Evolutionary conservation across 371 early-diverging fungal genomes (phyloP).

Genomic region (Paraphysoderma sedebokerense): DNA sequence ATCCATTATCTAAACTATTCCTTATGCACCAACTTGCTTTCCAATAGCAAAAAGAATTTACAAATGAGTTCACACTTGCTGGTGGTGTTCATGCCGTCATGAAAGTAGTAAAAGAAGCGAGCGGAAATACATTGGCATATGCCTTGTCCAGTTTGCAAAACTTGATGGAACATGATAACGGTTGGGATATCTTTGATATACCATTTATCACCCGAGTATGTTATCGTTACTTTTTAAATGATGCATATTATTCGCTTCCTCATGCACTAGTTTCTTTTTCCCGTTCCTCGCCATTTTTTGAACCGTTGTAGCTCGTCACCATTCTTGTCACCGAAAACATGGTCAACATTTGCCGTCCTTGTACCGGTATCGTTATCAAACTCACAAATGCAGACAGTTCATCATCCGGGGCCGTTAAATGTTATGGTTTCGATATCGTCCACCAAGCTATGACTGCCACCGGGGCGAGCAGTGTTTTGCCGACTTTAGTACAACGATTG

Average conservation of each 20-base stretch:
- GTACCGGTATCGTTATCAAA: constrained; percentile 45
- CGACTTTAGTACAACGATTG: constrained; percentile 37
- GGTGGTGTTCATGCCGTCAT: constrained; percentile 44
- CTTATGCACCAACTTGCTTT: constrained; percentile 3
- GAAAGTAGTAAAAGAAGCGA: constrained; percentile 31
- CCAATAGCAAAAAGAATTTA: constrained; percentile 46
- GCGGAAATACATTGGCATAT: constrained; percentile 52
- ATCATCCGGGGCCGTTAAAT: constrained; percentile 12
- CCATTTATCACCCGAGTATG: constrained; percentile 33
- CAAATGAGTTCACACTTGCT: constrained; percentile 39
- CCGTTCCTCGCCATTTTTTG: no score
- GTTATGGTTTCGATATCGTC: constrained; percentile 28
- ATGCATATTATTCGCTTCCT: background rate
- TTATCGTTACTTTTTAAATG: no score
- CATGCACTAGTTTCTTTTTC: background rate
- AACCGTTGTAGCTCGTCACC: constrained; percentile 31
- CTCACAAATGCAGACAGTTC: constrained; percentile 30
- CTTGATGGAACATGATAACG: constrained; percentile 45
- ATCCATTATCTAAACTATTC: background rate
- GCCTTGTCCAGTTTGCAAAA: constrained; percentile 45
- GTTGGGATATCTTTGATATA: constrained; percentile 34
- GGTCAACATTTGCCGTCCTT: constrained; percentile 53
- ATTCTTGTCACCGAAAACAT: constrained; percentile 42
- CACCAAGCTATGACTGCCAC: constrained; percentile 33
- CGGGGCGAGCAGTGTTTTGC: constrained; percentile 30